These are phyloP conservation scores for Nigrospora sphaerica DNA, from an alignment of 2,329 filamentous ascomycete genomes.

Conservation along the genomic window DNA sequence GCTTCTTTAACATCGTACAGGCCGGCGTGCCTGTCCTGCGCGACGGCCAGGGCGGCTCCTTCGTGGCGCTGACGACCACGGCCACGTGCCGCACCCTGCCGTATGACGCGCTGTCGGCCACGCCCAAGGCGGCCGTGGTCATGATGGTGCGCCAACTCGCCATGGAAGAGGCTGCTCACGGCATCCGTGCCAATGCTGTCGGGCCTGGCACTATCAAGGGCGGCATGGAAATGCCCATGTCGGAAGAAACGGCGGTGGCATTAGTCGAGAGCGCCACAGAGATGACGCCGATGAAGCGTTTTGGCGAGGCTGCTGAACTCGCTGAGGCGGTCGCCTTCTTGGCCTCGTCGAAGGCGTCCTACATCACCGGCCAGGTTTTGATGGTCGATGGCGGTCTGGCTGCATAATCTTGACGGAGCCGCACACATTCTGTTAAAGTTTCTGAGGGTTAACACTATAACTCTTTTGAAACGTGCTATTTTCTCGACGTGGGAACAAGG, in stretches of 20 bases:
- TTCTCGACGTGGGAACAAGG: no score
- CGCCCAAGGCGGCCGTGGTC: constrained; percentile 2
- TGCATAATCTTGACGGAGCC: not conserved
- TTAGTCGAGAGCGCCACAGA: constrained; percentile 1
- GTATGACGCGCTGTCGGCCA: constrained; percentile 3
- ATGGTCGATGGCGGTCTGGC: constrained; percentile 12
- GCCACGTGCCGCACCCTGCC: constrained; percentile 1
- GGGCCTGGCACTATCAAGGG: constrained; percentile 3
- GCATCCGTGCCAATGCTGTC: constrained; percentile 4
- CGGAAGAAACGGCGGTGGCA: not conserved
- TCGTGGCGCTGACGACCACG: constrained; percentile 2
- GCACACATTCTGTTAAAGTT: no score
- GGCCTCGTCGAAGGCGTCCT: constrained; percentile 10
- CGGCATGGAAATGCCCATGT: constrained; percentile 3
- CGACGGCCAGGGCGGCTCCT: not conserved
- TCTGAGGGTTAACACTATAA: no score
- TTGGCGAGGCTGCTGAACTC: constrained; percentile 10
- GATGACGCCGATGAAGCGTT: constrained; percentile 10
- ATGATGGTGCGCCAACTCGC: constrained; percentile 4
- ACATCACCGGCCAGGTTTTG: constrained; percentile 13
- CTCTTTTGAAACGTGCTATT: no score
- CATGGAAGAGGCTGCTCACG: constrained; percentile 1
- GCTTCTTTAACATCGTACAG: constrained; percentile 4
- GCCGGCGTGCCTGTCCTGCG: constrained; percentile 1
- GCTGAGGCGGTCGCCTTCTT: constrained; percentile 13